Evolutionary conservation across 106 monocot genomes (phyloP), one percentile per base, ranked within the genome.

Genomic region (Allium cepa): DNA sequence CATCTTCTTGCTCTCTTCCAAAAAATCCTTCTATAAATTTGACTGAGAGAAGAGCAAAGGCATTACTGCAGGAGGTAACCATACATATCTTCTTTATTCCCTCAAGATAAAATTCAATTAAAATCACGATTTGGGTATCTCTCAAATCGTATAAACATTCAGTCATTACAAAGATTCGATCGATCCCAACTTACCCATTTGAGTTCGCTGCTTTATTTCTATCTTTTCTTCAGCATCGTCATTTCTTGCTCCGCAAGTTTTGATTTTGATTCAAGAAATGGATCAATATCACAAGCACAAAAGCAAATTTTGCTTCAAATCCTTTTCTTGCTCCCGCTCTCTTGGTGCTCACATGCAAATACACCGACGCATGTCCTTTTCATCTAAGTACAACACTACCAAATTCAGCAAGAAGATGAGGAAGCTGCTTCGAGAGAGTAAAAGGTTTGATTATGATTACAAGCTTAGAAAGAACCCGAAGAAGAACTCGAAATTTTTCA

Each of bases 321-420:
- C 55, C n/a, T 89, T 85, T 71, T 63, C 59, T 13, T 73, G 57
- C 26, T 75, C 80, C 46, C 64, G 73, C 47, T 77, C 90, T 36
- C 75, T 90, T 2, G 82, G 80, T 12, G 78, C 80, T 16, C 85
- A 90, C 73, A 83, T 85, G 85, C 73, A 78, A 73, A 82, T 82
- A 10, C 90, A 85, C 69, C 4, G 59, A 36, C 4, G 55, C 13
- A 0, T 18, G 17, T 22, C 17, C 53, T 56, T 65, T 46, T 11
- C 53, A 7, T 9, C 8, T 59, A 17, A 11, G 10, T 10, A 47
- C 9, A 69, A 11, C 8, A 49, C 8, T 3, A 60, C 51, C 9
- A 14, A 55, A 55, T 4, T 36, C 36, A 6, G 53, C 7, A 15
- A 55, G 53, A 15, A 55, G 18, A 59, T 17, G 59, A 15, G 9